A percentile compares a stretch with the other conserved stretches of the same genome.
These are phyloP conservation scores for Cutaneotrichosporon spelunceum DNA, from an alignment of 1,284 basidiomycete species.

Conservation along the genomic window DNA sequence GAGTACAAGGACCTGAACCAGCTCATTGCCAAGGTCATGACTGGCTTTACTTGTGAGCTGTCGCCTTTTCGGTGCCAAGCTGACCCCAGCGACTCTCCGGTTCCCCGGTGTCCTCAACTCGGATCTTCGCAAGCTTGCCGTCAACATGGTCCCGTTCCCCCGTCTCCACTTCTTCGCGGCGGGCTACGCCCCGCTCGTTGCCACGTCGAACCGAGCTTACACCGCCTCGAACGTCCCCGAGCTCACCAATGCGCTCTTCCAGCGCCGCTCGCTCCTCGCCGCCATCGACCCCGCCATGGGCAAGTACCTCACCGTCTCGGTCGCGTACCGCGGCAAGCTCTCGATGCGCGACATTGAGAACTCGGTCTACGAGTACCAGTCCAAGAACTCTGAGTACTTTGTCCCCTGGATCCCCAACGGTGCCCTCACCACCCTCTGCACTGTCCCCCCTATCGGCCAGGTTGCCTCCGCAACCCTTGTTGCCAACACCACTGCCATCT, in stretches of 20 bases:
- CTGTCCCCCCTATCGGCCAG: constrained; percentile 77
- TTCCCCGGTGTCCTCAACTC: constrained; percentile 99
- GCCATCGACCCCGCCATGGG: constrained; percentile 43
- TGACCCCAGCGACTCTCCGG: constrained; percentile 32
- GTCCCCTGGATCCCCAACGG: constrained; percentile 48
- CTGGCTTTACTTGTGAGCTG: constrained; percentile 56
- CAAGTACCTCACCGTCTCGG: constrained; percentile 49
- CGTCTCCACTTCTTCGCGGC: constrained; percentile 94
- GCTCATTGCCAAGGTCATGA: constrained; percentile 97
- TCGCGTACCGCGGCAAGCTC: constrained; percentile 46
- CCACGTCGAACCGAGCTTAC: constrained; percentile 64
- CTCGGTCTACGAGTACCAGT: constrained; percentile 45
- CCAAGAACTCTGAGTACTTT: constrained; percentile 46
- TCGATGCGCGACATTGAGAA: constrained; percentile 46
- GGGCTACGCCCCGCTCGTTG: constrained; percentile 76
- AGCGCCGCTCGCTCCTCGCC: constrained; percentile 39
- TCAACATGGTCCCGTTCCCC: constrained; percentile 99
- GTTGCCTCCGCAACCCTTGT: constrained; percentile 73
- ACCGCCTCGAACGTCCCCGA: constrained; percentile 41
- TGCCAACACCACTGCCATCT: constrained; percentile 76
- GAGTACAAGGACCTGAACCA: constrained; percentile 97
- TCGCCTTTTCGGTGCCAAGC: neutral
- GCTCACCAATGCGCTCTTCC: constrained; percentile 43
- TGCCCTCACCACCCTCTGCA: constrained; percentile 60
- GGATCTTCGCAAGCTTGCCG: constrained; percentile 91